Evolutionary conservation across 495 filamentous ascomycete species (phyloP).

Genomic region (Pseudevernia furfuracea): DNA sequence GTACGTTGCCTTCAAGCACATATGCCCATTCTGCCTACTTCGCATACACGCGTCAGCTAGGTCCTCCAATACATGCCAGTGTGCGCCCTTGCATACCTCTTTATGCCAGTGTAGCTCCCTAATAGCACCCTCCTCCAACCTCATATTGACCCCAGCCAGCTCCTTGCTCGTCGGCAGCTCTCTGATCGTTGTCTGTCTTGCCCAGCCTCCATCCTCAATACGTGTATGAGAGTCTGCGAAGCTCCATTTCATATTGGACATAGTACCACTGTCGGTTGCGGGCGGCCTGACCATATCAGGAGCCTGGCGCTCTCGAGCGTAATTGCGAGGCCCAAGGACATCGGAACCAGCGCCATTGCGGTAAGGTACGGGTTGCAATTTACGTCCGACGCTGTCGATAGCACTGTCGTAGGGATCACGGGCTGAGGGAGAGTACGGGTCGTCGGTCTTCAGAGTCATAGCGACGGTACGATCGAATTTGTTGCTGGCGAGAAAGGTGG

Average conservation of each 20-base stretch:
- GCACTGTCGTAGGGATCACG: neutral
- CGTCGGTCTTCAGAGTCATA: neutral
- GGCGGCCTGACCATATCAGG: neutral
- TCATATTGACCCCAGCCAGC: constrained; percentile 76
- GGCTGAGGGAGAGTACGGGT: neutral
- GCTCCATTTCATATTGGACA: neutral
- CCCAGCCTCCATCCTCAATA: constrained; percentile 53
- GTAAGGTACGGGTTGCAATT: neutral
- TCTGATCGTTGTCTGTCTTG: constrained; percentile 56
- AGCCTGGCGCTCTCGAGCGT: neutral
- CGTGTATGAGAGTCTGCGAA: neutral
- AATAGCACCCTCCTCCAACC: constrained; percentile 57
- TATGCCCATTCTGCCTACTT: constrained; percentile 54
- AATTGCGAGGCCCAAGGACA: neutral
- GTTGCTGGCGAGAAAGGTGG: neutral
- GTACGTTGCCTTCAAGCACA: constrained; percentile 56
- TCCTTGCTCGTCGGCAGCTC: constrained; percentile 56
- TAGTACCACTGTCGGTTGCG: neutral
- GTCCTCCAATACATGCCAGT: too few species aligned
- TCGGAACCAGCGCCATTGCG: neutral
- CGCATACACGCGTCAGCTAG: too few species aligned
- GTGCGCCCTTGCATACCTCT: constrained; percentile 31
- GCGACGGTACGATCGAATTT: neutral
- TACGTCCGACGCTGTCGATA: neutral
- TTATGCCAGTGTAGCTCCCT: constrained; percentile 71